Conservation (phyloP, 1,284 basidiomycete species). For the Ceratobasidium sp. region DNA sequence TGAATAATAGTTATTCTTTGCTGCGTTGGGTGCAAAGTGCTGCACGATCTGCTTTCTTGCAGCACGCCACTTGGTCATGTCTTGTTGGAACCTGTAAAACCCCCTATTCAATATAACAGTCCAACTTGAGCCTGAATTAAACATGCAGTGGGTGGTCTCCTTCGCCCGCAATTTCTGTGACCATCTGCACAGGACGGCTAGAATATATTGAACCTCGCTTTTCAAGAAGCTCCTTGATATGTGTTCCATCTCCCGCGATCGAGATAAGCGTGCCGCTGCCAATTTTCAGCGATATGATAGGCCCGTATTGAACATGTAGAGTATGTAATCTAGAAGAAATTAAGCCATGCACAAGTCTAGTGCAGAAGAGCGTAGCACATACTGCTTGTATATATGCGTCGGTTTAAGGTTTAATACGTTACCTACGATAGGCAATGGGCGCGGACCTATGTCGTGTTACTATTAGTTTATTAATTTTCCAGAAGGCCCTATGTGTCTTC, state of each 20-base stretch:
- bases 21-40: conserved; percentile 9
- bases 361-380: background rate
- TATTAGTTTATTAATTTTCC: too few relatives aligned
- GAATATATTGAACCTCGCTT: conserved; percentile 41
- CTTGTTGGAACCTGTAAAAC: conserved; percentile 28
- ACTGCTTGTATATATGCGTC: conserved; percentile 4
- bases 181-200: background rate
- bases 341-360: background rate
- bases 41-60: conserved; percentile 35
- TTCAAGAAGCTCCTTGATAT: conserved; percentile 27
- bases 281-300: conserved; percentile 17
- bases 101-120: background rate
- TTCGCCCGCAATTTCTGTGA: conserved; percentile 29
- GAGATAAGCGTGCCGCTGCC: conserved; percentile 21
- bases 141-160: conserved; percentile 27
- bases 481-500: too few relatives aligned
- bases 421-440: conserved; percentile 5
- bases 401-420: conserved; percentile 21
- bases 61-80: conserved; percentile 27
- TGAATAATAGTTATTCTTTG: conserved; percentile 11
- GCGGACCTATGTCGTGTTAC: background rate
- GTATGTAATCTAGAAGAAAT: conserved; percentile 7
- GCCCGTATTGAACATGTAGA: conserved; percentile 33
- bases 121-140: too few relatives aligned
- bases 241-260: conserved; percentile 38